Base-by-base conservation (phyloP, 768 basidiomycete species). In the Suillus variegatus region DNA sequence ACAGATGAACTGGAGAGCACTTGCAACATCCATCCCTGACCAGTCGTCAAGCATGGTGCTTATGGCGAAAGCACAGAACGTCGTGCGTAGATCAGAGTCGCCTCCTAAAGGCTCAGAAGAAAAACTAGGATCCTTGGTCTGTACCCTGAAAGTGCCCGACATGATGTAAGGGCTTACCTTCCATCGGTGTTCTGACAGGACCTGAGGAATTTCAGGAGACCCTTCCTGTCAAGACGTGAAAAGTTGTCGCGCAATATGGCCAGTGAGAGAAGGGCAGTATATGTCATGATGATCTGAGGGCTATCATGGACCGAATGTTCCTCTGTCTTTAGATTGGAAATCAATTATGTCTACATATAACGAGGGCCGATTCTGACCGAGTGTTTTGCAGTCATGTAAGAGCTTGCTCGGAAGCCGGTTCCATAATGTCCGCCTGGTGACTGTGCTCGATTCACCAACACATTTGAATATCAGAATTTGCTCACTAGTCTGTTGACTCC, bases 231-330 rank as follows among this genome's bases (percentile, higher is more conserved):
- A 28, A 99, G 79, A 63, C 79, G 80, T 41, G 84, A 76, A 70
- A 96, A 90, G 69, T 93, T 88, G 72, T 97, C 97, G n/a, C 92
- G 85, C 32, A 99, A 83, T 67, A 97, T 90, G 0, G 91, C 87
- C 13, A 99, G 88, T 0, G 87, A 85, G 5, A 97, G 78, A 13
- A 99, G 74, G 0, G 95, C 94, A 1, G 95, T 94, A 72, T 99
- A 99, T 9, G 96, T 95, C 85, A 95, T 93, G 63, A 97, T 94
- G 18, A 98, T 80, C 75, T 98, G 91, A 0, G 93, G 92, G 20
- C 85, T 83, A 68, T 91, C 85, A 72, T 88, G 86, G 43, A 84
- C 81, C 12, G 80, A 76, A 69, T 85, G 82, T 32, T 76, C 71
- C 36, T 70, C 66, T 25, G 68, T 72, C 78, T 80, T 67, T 63